These are phyloP conservation scores for Striga asiatica DNA, from an alignment of 257 asterid species.

Conservation along the genomic window DNA sequence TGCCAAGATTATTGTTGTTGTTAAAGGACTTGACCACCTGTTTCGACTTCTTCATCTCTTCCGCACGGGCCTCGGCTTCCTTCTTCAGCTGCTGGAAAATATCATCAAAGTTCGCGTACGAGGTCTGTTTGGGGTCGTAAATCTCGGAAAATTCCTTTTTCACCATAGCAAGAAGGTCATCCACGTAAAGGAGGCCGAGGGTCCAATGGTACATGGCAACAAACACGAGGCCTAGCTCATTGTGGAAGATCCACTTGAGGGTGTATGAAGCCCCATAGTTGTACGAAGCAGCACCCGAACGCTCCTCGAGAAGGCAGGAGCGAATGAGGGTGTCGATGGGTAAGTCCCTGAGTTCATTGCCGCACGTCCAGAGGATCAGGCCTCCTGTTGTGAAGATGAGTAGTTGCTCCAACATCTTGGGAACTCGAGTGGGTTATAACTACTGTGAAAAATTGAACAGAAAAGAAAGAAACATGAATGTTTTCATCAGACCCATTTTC, in stretches of 20 bases:
- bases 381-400: slow-evolving; percentile 93
- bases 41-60: slow-evolving; percentile 74
- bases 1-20: slow-evolving; percentile 19
- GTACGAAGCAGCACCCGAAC: slow-evolving; percentile 86
- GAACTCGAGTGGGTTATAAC: background rate
- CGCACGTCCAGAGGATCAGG: slow-evolving; percentile 96
- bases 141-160: slow-evolving; percentile 62
- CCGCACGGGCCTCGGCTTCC: slow-evolving; percentile 92
- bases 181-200: slow-evolving; percentile 87
- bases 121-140: slow-evolving; percentile 64
- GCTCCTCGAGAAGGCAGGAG: slow-evolving; percentile 96
- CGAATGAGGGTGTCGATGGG: slow-evolving; percentile 84
- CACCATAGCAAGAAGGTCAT: slow-evolving; percentile 83
- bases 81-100: slow-evolving; percentile 77
- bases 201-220: slow-evolving; percentile 91
- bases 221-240: slow-evolving; percentile 88
- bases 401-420: slow-evolving; percentile 77
- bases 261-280: slow-evolving; percentile 90
- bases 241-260: slow-evolving; percentile 93
- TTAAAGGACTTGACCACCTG: slow-evolving; percentile 46
- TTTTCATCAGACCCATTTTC: too few species aligned
- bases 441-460: background rate
- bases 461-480: too few species aligned
- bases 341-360: slow-evolving; percentile 88
- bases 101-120: slow-evolving; percentile 60